Evolutionary conservation across 2,329 filamentous ascomycete species (phyloP), one percentile per base, ranked within the genome.

Genomic region (Xylariomycetidae sp.): DNA sequence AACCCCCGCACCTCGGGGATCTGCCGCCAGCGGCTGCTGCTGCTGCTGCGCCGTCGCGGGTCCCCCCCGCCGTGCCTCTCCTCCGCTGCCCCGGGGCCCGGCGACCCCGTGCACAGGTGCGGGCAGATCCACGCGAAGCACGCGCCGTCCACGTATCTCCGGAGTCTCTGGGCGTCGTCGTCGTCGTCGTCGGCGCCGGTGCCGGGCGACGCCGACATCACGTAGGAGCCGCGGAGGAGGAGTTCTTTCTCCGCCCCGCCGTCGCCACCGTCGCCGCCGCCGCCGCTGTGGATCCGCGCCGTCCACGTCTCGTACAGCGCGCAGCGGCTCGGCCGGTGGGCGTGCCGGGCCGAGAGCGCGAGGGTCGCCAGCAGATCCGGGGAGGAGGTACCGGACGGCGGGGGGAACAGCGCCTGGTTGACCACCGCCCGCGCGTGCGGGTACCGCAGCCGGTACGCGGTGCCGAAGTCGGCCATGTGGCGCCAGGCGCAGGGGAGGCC

Each of bases 51-150:
- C 12, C 20, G 8, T 12, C 20, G 8, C 8, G 8, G 20, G 20
- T 7, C 20, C 7, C 20, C 20, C 12, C 20, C 8, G 20, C 8
- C 20, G 12, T n/a, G n/a, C n/a, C n/a, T n/a, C n/a, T n/a, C 20
- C 20, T 23, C 20, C 7, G 12, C 20, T 23, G 7, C 12, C 8
- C 20, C 8, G 8, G 20, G 20, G 8, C 20, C 12, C n/a, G 10
- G 15, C n/a, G 26, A 15, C 15, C 26, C 26, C 12, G 26, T 29
- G 26, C 26, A 29, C 7, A 29, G 26, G 15, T 29, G 26, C 6
- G 26, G 26, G 15, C 26, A 29, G 10, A 29, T 25, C 24, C 24
- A 25, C 12, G 24, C 24, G 12, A 25, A 25, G n/a, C 24, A 25
- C 12, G n/a, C 12, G 6, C 15, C 24, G 24, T 25, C 24, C 12